Base-by-base conservation (phyloP, 495 filamentous ascomycete species). In the Podospora tetraspora region DNA sequence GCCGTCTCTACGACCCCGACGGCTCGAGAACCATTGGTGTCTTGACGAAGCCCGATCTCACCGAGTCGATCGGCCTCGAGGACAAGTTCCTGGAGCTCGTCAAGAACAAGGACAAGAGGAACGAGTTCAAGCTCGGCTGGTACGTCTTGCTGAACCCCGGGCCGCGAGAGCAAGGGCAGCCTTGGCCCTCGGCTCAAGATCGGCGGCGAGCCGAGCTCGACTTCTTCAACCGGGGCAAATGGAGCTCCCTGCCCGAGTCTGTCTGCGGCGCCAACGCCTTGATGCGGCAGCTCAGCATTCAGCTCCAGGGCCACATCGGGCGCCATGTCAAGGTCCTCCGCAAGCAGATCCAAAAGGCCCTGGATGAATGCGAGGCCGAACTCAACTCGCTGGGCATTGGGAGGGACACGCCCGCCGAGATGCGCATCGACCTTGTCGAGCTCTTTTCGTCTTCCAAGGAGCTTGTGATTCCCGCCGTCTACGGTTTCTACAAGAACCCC, bases 41-140 rank as follows among this genome's bases (percentile, higher is more conserved):
- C 58, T 76, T 87, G 62, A 84, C 84, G 0, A 85, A 87, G 72
- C 84, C 84, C 3, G 83, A 86, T 64, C 77, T 76, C 59, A 79
- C 78, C 57, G 76, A 77, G 61, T 74, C 75, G n/a, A 79, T 80
- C 22, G 78, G 78, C 27, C 72, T 80, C 3, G 83, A 90, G 61
- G 73, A 75, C 19, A 80, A 76, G 22, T 90, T 83, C 71, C 73
- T 90, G 9, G 76, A 82, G 3, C 77, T 89, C 1, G 79, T 86
- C 5, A 75, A 77, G 43, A 91, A 91, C 70, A 78, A 87, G 58
- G 84, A 90, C 68, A 74, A 68, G 57, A 67, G 76, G 25, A 81
- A 87, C 37, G 69, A 71, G 22, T 82, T 91, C 65, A 75, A 81
- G 57, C 81, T 91, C 0, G 89, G 88, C 19, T 91, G 87, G 88